A percentile compares a stretch with the other conserved stretches of the same genome.
Evolutionary conservation across 441 rosid genomes (phyloP).

Genomic region (Jatropha multifida): DNA sequence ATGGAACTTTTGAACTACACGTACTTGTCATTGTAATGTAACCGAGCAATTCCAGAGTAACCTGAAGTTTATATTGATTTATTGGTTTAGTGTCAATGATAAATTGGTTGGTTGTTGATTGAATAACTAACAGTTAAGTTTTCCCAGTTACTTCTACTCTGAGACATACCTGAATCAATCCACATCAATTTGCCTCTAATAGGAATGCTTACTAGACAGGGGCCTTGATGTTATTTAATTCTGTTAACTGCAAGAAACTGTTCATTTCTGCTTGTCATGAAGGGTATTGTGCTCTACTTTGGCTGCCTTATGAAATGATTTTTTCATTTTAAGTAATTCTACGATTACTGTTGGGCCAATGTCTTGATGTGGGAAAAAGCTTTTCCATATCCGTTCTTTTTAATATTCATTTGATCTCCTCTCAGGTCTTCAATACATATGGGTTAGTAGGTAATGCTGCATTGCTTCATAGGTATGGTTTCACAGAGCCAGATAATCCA

Average conservation of each 20-base stretch:
- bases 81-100: background rate
- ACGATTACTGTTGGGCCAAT: background rate
- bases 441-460: slow-evolving; percentile 89
- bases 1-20: too few relatives aligned
- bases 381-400: background rate
- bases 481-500: slow-evolving; percentile 69
- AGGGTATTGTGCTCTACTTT: background rate
- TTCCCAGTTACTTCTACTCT: background rate
- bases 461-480: slow-evolving; percentile 90
- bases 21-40: background rate
- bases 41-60: background rate
- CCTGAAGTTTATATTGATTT: background rate
- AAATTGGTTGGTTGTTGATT: background rate
- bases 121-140: background rate
- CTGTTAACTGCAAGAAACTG: background rate
- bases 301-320: background rate
- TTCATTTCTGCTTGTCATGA: background rate
- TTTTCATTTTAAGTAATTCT: background rate
- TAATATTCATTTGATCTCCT: background rate
- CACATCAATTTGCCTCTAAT: background rate
- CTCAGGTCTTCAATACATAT: slow-evolving; percentile 82
- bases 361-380: background rate
- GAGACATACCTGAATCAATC: background rate
- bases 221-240: background rate
- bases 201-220: background rate